phyloP scores from a whole-genome alignment of 345 rosid species.

The Eucalyptus erythrocorys region DNA sequence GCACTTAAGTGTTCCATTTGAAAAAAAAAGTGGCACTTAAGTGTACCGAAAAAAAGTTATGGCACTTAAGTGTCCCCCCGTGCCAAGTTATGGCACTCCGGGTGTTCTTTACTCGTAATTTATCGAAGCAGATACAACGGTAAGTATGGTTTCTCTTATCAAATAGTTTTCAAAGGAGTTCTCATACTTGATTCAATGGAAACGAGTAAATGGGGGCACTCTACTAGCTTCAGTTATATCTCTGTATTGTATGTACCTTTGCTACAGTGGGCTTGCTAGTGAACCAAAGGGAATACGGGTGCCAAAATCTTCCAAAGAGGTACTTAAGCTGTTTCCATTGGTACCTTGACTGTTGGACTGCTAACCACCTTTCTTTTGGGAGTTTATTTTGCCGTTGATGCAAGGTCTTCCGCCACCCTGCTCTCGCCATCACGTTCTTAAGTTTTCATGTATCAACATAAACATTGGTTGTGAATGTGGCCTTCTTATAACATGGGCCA shows the following conservation, averaged over 20 bases:
- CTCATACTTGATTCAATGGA: neutral
- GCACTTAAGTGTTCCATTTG: too few relatives aligned
- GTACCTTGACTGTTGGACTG: conserved; percentile 75
- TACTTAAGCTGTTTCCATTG: conserved; percentile 77
- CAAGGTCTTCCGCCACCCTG: conserved; percentile 84
- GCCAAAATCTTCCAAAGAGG: conserved; percentile 84
- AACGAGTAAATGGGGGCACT: conserved; percentile 78
- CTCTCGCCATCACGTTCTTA: conserved; percentile 40
- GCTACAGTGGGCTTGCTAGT: conserved; percentile 69
- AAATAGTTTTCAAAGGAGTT: neutral
- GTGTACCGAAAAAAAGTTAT: too few relatives aligned
- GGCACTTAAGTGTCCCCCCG: too few relatives aligned
- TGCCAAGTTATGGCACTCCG: too few relatives aligned
- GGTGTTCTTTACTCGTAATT: too few relatives aligned
- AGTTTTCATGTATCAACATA: neutral
- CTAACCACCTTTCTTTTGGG: conserved; percentile 73
- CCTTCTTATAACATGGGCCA: neutral
- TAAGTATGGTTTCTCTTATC: neutral
- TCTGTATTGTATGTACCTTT: conserved; percentile 74
- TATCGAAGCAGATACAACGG: neutral
- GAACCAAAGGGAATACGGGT: conserved; percentile 79
- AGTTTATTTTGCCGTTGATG: conserved; percentile 91
- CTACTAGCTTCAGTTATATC: conserved; percentile 91
- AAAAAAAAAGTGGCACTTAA: too few relatives aligned
- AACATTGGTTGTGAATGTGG: neutral